These are phyloP conservation scores for Kuraishia capsulata DNA, from an alignment of 805 yeast species.

Conservation along the genomic window DNA sequence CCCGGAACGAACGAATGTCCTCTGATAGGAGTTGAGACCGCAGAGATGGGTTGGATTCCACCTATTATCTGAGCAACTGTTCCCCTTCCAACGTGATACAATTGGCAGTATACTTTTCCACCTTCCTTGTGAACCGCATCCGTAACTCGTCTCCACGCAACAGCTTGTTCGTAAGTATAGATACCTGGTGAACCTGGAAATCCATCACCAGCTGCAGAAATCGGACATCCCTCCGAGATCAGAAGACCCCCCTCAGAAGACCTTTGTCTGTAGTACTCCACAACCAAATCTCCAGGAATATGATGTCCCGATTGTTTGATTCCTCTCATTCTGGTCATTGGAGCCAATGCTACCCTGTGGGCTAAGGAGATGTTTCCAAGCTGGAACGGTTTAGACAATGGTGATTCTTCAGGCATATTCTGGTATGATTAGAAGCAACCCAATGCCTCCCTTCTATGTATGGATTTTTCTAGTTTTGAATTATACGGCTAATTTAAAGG, in stretches of 20 bases:
- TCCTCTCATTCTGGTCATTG: background rate
- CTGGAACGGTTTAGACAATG: background rate
- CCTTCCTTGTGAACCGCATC: constrained; percentile 33
- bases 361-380: constrained; percentile 9
- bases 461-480: no score
- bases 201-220: constrained; percentile 16
- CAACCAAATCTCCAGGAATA: constrained; percentile 10
- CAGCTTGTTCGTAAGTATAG: constrained; percentile 17
- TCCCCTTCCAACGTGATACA: background rate
- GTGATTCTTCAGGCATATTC: background rate
- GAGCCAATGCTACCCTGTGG: constrained; percentile 10
- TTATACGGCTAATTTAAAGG: no score
- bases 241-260: constrained; percentile 19
- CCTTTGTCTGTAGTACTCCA: constrained; percentile 20
- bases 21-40: background rate
- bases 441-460: no score
- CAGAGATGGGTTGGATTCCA: background rate
- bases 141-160: constrained; percentile 26
- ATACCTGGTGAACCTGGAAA: constrained; percentile 26
- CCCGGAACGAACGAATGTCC: constrained; percentile 5
- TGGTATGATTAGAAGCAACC: no score
- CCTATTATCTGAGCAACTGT: constrained; percentile 8
- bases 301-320: no score
- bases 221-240: constrained; percentile 20
- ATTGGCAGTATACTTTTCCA: constrained; percentile 10